Base-by-base conservation (phyloP, 2,329 filamentous ascomycete species). In the Helotiales sp. region DNA sequence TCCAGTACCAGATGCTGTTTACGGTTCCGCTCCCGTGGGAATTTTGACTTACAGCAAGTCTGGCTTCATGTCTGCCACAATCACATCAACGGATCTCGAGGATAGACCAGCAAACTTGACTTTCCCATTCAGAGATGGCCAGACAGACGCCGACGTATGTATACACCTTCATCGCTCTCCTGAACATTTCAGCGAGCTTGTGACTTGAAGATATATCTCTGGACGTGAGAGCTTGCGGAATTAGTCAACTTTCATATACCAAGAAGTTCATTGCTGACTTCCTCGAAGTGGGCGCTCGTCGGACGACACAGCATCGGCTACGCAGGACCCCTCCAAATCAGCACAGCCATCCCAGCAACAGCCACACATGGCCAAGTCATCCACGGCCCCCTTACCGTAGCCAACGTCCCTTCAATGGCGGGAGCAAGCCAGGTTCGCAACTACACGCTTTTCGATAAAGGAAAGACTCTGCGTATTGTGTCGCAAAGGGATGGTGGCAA, bases 1-100 rank as follows among this genome's bases (percentile, higher is more conserved):
- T 20, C 54, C 54, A 7, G 54, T 57, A 34, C 54, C 54, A 57
- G 54, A 57, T 40, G 54, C 54, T 34, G 54, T 57, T 37, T 57
- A 57, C 17, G 54, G 54, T 24, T 57, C 54, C 6, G 32, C 30
- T 40, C 54, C 54, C 2, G 54, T 57, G 15, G 54, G 54, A 20
- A 37, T 57, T 11, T 40, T 57, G 32, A 57, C 54, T 37, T 57
- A 57, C 20, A 57, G 54, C 54, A 57, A 57, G 20, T 57, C 54
- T 13, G 54, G 54, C n/a, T 57, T 15, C 11, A 57, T 57, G 54
- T 57, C 54, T 10, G 54, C 32, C 10, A 40, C 54, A 24, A 34
- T 57, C 20, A 57, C 54, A 20, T 57, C 54, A 24, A 57, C 54
- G 11, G 54, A 57, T 15, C 3, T 6, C 20, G 54, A 57, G 30